Evolutionary conservation across 805 yeast species (phyloP), one percentile per base, ranked within the genome.

Genomic region (Wickerhamomyces subpelliculosus): DNA sequence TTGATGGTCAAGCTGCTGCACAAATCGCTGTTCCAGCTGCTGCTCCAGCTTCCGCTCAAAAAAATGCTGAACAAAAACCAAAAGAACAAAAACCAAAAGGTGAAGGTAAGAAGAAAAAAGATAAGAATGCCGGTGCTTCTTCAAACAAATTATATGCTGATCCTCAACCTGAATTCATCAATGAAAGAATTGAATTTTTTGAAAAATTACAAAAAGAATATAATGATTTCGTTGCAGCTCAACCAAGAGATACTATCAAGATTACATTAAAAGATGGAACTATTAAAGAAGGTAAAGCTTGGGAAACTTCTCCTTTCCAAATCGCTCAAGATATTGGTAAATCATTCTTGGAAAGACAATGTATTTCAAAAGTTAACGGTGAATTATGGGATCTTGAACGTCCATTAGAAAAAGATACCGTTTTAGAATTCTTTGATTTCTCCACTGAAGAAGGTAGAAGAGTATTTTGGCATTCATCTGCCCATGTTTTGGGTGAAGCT

Each of bases 391-490:
- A 93, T 67, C 71, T 93, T 55, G 89, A 82, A 47, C 83, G 98
- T 67, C 97, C 97, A 20, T 70, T 93, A 37, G 98, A 93, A 65
- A 65, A 62, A 11, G 83, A 75, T 43, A 70, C 75, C 42, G 60
- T 67, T 20, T 68, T 93, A 46, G 93, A 87, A 60, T 81, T 88
- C 55, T 75, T 87, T 58, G 97, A 89, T 59, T 93, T 93, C 55
- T 95, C 87, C 28, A 72, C 86, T 44, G 84, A 84, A n/a, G 97
- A 89, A 57, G 98, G 97, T 64, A 86, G 82, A 61, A 78, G 80
- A 48, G 97, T 90, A 26, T 93, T 93, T 68, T 93, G 98, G 98
- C 98, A 93, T 64, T 93, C 98, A 3, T 84, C 96, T 49, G 98
- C 98, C 37, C 98, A 93, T 66, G 90, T 93, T 39, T 70, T 93